Evolutionary conservation across 306 rosid genomes (phyloP).

Genomic region (Sechiopsis laciniata): DNA sequence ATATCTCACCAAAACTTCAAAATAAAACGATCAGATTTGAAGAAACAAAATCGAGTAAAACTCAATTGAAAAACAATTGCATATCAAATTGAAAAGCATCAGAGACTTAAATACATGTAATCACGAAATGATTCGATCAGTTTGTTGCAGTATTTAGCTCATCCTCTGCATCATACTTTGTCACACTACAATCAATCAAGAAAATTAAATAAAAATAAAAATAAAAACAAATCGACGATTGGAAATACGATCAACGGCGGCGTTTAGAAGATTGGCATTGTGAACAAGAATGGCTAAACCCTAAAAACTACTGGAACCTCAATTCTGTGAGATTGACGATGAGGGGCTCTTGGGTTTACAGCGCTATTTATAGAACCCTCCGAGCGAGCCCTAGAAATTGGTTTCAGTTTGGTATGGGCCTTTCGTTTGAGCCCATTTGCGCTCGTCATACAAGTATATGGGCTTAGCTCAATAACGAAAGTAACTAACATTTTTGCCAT

Average conservation of each 20-base stretch:
- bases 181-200: neutral
- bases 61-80: neutral
- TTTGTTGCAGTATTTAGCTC: slow-evolving; percentile 25
- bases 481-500: neutral
- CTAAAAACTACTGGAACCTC: neutral
- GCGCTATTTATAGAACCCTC: neutral
- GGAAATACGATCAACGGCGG: neutral
- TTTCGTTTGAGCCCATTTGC: neutral
- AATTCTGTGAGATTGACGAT: too few relatives aligned
- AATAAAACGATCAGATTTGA: neutral
- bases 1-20: slow-evolving; percentile 18
- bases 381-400: neutral
- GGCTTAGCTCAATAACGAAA: neutral
- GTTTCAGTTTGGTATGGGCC: slow-evolving; percentile 6
- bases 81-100: slow-evolving; percentile 6
- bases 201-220: too few relatives aligned
- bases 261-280: neutral
- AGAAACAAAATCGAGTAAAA: neutral
- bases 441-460: neutral
- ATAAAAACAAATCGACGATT: neutral
- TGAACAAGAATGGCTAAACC: neutral
- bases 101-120: slow-evolving; percentile 26
- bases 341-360: neutral
- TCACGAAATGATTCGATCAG: slow-evolving; percentile 22
- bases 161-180: slow-evolving; percentile 15